Percentiles rank a stretch among this genome's conserved stretches.
Conservation (phyloP, 805 yeast genomes). For the Candida adriatica region DNA sequence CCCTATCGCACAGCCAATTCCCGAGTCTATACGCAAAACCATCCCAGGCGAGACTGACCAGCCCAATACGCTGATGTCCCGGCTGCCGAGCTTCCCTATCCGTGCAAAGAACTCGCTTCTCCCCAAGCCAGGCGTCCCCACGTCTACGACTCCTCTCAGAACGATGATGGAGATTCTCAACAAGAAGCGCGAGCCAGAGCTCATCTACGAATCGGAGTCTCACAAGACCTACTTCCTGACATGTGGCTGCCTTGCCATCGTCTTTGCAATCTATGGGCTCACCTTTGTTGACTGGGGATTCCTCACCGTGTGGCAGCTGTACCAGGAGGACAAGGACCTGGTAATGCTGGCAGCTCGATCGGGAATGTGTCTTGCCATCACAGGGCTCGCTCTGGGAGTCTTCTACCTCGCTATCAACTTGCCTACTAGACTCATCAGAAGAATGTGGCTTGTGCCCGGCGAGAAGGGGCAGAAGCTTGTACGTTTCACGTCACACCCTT, state of each 20-base stretch:
- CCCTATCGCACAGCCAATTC: conserved; percentile 7
- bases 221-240: conserved; percentile 69
- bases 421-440: conserved; percentile 66
- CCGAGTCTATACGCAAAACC: conserved; percentile 18
- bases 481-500: conserved; percentile 66
- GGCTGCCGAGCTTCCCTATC: conserved; percentile 63
- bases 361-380: conserved; percentile 35
- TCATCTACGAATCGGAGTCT: conserved; percentile 78
- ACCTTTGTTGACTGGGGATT: conserved; percentile 51
- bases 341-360: conserved; percentile 30
- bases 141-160: conserved; percentile 42
- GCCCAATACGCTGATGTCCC: conserved; percentile 39
- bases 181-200: conserved; percentile 54
- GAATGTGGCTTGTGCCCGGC: conserved; percentile 73
- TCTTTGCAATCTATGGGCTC: conserved; percentile 62
- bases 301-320: conserved; percentile 43
- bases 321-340: conserved; percentile 42
- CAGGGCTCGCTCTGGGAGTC: conserved; percentile 28
- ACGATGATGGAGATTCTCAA: conserved; percentile 56
- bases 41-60: conserved; percentile 24
- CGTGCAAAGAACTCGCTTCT: conserved; percentile 63
- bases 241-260: conserved; percentile 61
- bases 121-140: conserved; percentile 75
- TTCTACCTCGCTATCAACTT: conserved; percentile 35
- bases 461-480: conserved; percentile 29